Conservation (phyloP, 2,329 filamentous ascomycete genomes). For the Stachybotrys elegans region DNA sequence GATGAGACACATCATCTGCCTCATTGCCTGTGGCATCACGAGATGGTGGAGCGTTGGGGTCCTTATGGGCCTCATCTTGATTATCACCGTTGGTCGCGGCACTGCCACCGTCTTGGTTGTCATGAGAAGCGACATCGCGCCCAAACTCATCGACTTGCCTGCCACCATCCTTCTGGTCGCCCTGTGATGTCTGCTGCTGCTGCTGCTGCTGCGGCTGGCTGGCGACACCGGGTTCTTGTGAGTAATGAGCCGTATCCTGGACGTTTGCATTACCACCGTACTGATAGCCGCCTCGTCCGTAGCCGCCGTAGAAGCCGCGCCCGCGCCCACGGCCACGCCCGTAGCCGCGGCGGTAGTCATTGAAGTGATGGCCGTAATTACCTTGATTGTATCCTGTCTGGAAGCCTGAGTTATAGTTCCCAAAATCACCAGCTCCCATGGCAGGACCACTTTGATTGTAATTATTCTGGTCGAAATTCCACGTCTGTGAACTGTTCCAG, state of each 20-base stretch:
- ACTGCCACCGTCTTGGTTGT: conserved; percentile 7
- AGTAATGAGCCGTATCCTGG: conserved; percentile 26
- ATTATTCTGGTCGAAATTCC: conserved; percentile 85
- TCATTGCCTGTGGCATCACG: conserved; percentile 26
- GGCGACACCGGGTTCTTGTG: too few relatives aligned
- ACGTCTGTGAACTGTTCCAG: conserved; percentile 77
- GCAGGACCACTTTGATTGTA: conserved; percentile 80
- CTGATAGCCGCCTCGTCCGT: conserved; percentile 51
- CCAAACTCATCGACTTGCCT: conserved; percentile 34
- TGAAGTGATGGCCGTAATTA: conserved; percentile 72
- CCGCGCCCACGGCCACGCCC: conserved; percentile 63
- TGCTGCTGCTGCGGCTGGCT: conserved; percentile 8
- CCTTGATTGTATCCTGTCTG: conserved; percentile 75
- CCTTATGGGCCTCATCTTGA: conserved; percentile 7
- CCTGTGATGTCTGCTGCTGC: conserved; percentile 8
- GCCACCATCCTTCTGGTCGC: conserved; percentile 14
- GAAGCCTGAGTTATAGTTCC: conserved; percentile 72
- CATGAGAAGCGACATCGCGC: conserved; percentile 23
- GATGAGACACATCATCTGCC: conserved; percentile 12
- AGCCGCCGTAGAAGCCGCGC: conserved; percentile 54
- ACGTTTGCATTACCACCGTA: conserved; percentile 34
- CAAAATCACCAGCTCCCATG: conserved; percentile 77
- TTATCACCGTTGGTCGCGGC: conserved; percentile 12
- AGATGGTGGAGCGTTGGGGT: conserved; percentile 15
- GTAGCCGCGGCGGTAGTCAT: conserved; percentile 69